Evolutionary conservation across 2,329 filamentous ascomycete genomes (phyloP), one percentile per base, ranked within the genome.

Genomic region (Emericellopsis atlantica): DNA sequence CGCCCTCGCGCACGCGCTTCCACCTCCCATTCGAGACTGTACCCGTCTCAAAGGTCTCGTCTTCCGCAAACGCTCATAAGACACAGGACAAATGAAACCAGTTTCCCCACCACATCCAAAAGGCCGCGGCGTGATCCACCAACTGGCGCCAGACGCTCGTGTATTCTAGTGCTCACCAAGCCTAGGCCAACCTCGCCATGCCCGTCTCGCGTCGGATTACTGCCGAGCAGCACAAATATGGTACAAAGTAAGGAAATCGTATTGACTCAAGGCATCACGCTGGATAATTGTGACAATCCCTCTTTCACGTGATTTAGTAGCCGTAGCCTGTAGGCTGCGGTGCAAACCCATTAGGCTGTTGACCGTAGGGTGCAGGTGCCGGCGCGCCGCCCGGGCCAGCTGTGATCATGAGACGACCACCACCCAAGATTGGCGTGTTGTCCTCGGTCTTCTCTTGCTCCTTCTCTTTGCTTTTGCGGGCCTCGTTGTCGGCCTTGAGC

Each of bases 401-500:
- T 32, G 92, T 98, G 51, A 98, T 84, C 89, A 98, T 94, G 40
- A 98, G 75, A 40, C 92, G 80, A 48, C 80, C 83, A 47, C 79
- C 83, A 41, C 90, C 89, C 22, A 98, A 76, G 53, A 98, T 96
- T 5, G 92, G 92, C 1, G 87, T 89, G 61, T 84, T 90, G 55
- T 94, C 88, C 55, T 96, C 89, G 42, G 89, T 85, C 69, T 86
- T 90, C 68, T 90, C 78, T 49, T 74, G 67, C 43, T 75, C 73
- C 51, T 69, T 67, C 53, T 92, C 84, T 48, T 79, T 79, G 31
- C 71, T 72, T 65, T 95, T 95, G 55, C 89, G 83, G 57, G 89
- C 85, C 63, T 98, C 93, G 57, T 96, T 98, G 65, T 98, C 93
- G 46, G 86, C 85, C 73, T 93, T 94, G 46, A 98, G 75, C 44